phyloP scores from a whole-genome alignment of 1,284 basidiomycete species.

The Cutaneotrichosporon sp. region DNA sequence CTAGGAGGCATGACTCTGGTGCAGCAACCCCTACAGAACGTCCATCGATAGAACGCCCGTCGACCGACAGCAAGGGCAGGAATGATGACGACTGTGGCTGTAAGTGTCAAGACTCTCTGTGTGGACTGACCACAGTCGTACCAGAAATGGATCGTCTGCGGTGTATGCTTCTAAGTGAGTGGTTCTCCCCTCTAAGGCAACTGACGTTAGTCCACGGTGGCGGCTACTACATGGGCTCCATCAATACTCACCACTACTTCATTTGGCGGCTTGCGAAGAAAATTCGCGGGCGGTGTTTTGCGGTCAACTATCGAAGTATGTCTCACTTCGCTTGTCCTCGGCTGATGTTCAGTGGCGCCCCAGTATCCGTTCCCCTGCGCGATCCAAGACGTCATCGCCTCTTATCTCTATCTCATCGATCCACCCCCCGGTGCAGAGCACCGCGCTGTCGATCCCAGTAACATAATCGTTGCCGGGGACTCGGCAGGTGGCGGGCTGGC shows the following conservation, averaged over 20 bases:
- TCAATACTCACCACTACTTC: slow-evolving; percentile 60
- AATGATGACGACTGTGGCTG: slow-evolving; percentile 15
- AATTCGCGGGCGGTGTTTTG: slow-evolving; percentile 81
- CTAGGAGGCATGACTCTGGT: too few species aligned
- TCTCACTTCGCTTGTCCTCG: not conserved
- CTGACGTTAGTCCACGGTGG: slow-evolving; percentile 58
- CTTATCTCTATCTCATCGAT: slow-evolving; percentile 67
- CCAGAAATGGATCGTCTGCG: slow-evolving; percentile 77
- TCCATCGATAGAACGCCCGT: too few species aligned
- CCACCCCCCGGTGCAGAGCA: slow-evolving; percentile 71
- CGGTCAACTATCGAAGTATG: slow-evolving; percentile 71
- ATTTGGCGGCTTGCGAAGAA: slow-evolving; percentile 84
- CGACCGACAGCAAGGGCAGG: too few species aligned
- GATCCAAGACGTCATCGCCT: slow-evolving; percentile 77
- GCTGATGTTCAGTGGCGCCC: slow-evolving; percentile 56
- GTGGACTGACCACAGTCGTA: slow-evolving; percentile 34
- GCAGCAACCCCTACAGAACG: too few species aligned
- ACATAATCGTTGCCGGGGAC: slow-evolving; percentile 79
- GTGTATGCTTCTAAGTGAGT: slow-evolving; percentile 69
- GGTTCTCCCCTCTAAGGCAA: too few species aligned
- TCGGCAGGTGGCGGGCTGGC: slow-evolving; percentile 89
- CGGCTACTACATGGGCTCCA: slow-evolving; percentile 54
- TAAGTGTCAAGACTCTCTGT: not conserved
- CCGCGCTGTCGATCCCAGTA: slow-evolving; percentile 69
- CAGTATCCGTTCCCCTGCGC: slow-evolving; percentile 97